Evolutionary conservation across 345 rosid species (phyloP), one percentile per base, ranked within the genome.

Genomic region (Eucalyptus brandiana): DNA sequence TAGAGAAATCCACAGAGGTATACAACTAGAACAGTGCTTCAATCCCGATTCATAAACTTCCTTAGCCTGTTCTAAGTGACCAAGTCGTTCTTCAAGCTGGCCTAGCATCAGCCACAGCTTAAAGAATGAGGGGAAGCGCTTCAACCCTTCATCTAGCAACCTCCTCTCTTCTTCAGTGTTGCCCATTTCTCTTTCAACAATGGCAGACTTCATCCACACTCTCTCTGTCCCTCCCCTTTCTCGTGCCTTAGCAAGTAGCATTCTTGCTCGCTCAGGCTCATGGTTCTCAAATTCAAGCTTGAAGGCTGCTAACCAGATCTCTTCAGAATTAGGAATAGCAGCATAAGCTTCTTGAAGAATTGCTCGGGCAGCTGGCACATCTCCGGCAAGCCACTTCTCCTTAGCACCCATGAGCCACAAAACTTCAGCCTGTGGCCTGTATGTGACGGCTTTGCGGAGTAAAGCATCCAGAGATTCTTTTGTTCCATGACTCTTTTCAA

Each of bases 331-430:
- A 9, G 99, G 99, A 90, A 97, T 96, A 24, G 99, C 98, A 88
- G 96, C 98, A 91, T 97, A 96, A 40, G 99, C 99, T 93, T 96
- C 98, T 91, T 95, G 98, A 90, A 97, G 97, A 91, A 96, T 97
- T 62, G 97, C 97, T 88, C 99, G 95, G 32, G 99, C 99, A 51
- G 97, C 95, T 69, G 96, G 96, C 85, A 97, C 99, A 93, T 97
- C 99, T 88, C 99, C 99, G 53, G 99, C 97, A 90, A 97, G 98
- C 99, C 99, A 96, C 91, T 97, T 97, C 92, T 97, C 99, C 91
- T 96, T 97, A 44, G 99, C 99, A 88, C 97, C 98, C 99, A 97
- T 96, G 80, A 97, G 98, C 99, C 99, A 96, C 87, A 97, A 93
- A 90, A 97, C 99, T 92, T 97, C 99, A 89, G 98, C 98, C 90